Evolutionary conservation across 306 rosid genomes (phyloP).

Genomic region (Casuarina equisetifolia): DNA sequence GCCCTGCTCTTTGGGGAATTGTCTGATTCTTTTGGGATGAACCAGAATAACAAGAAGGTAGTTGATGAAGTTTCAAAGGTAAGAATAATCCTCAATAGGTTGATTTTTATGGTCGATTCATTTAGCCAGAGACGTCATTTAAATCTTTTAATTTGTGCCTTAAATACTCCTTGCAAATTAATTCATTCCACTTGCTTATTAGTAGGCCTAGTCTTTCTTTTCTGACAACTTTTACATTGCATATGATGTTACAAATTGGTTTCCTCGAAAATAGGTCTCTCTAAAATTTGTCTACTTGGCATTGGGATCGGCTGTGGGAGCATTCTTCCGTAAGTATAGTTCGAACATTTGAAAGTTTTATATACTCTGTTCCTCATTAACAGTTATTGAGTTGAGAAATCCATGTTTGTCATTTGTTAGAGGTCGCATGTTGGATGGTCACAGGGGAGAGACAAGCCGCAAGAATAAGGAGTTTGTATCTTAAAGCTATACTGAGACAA

Average conservation of each 20-base stretch:
- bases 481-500: constrained; percentile 38
- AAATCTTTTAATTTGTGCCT: not conserved
- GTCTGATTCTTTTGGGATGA: constrained; percentile 59
- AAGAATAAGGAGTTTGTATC: constrained; percentile 29
- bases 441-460: constrained; percentile 44
- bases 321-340: constrained; percentile 26
- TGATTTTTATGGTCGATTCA: not conserved
- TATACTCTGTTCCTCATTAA: not conserved
- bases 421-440: constrained; percentile 46
- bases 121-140: not conserved
- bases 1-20: constrained; percentile 64
- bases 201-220: not conserved
- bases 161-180: not conserved
- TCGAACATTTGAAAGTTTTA: not conserved
- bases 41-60: constrained; percentile 38
- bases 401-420: constrained; percentile 10
- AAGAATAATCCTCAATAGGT: not conserved
- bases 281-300: constrained; percentile 23
- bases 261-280: constrained; percentile 7
- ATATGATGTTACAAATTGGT: not conserved
- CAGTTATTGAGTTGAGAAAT: not conserved
- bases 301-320: constrained; percentile 8
- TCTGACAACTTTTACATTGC: not conserved
- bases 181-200: not conserved
- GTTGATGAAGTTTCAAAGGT: constrained; percentile 68